Conservation (phyloP, 768 basidiomycete species). For the Agrocybe pediades region DNA sequence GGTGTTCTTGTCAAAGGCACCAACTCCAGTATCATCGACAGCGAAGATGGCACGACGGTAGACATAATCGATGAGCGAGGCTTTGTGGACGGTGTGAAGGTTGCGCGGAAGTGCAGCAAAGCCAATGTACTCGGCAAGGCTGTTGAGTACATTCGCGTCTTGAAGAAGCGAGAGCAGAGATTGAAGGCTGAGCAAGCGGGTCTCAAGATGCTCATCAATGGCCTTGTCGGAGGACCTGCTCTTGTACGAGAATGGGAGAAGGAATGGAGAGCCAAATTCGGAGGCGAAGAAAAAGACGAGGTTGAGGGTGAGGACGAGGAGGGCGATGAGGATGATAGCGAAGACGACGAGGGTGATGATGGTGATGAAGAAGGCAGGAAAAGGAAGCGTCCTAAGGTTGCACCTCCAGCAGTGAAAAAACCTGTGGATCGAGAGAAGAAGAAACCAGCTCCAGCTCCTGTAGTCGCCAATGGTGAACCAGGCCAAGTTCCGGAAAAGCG, state of each 20-base stretch:
- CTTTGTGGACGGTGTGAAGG: constrained; percentile 90
- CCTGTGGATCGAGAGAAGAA: constrained; percentile 49
- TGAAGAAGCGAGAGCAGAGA: constrained; percentile 76
- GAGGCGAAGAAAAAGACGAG: constrained; percentile 75
- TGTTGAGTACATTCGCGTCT: constrained; percentile 87
- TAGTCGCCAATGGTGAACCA: constrained; percentile 23
- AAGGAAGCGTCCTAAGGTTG: constrained; percentile 63
- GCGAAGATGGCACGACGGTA: constrained; percentile 36
- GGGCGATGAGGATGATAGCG: constrained; percentile 57
- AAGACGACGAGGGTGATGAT: constrained; percentile 48
- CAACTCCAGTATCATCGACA: constrained; percentile 28
- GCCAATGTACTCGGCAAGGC: constrained; percentile 90
- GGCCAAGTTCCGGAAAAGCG: constrained; percentile 66
- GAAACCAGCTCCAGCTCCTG: constrained; percentile 29
- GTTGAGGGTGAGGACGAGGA: constrained; percentile 55
- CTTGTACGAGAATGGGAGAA: constrained; percentile 75
- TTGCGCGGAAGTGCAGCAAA: constrained; percentile 89
- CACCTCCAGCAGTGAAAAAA: constrained; percentile 25
- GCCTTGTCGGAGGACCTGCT: constrained; percentile 74
- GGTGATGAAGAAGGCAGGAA: constrained; percentile 47
- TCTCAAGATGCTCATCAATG: constrained; percentile 63
- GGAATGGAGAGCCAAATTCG: constrained; percentile 74
- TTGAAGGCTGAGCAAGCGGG: constrained; percentile 78
- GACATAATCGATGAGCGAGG: constrained; percentile 82
- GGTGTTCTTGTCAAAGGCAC: constrained; percentile 36